A percentile compares a stretch with the other conserved stretches of the same genome.
These are phyloP conservation scores for Brassica balearica DNA, from an alignment of 441 rosid genomes.

Conservation along the genomic window DNA sequence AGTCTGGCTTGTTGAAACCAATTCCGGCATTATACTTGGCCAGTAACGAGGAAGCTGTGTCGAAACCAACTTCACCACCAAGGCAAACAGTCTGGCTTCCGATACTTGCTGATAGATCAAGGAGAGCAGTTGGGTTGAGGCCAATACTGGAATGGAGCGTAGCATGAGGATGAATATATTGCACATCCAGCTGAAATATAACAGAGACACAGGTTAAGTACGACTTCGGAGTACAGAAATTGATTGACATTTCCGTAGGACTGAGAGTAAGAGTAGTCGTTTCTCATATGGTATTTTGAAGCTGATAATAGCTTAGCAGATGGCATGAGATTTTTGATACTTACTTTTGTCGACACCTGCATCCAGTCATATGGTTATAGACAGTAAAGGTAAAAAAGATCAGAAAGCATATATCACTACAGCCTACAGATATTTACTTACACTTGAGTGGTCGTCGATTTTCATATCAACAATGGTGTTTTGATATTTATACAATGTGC, in stretches of 20 bases:
- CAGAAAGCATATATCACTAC: slow-evolving; percentile 13
- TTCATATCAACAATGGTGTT: slow-evolving; percentile 72
- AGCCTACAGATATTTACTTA: slow-evolving; percentile 42
- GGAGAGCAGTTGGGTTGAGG: slow-evolving; percentile 71
- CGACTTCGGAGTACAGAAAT: not conserved
- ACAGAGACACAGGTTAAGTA: slow-evolving; percentile 7
- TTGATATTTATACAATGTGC: slow-evolving; percentile 63
- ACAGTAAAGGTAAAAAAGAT: slow-evolving; percentile 1
- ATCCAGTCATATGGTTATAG: slow-evolving; percentile 14
- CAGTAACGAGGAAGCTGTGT: slow-evolving; percentile 69
- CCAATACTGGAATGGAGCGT: slow-evolving; percentile 74
- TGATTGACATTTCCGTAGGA: slow-evolving; percentile 10
- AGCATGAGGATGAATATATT: slow-evolving; percentile 75
- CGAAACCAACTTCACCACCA: slow-evolving; percentile 80
- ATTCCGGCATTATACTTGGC: slow-evolving; percentile 72
- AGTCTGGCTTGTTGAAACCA: slow-evolving; percentile 63
- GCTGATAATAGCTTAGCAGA: slow-evolving; percentile 64
- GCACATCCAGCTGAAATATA: slow-evolving; percentile 68
- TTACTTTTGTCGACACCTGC: slow-evolving; percentile 76
- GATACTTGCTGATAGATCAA: slow-evolving; percentile 77
- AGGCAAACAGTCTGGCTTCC: slow-evolving; percentile 64
- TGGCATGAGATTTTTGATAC: slow-evolving; percentile 60
- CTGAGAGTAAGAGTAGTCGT: not conserved
- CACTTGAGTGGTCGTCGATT: slow-evolving; percentile 75
- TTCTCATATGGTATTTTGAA: slow-evolving; percentile 54